Evolutionary conservation across 768 basidiomycete genomes (phyloP), one percentile per base, ranked within the genome.

Genomic region (Agrocybe chaxingu): DNA sequence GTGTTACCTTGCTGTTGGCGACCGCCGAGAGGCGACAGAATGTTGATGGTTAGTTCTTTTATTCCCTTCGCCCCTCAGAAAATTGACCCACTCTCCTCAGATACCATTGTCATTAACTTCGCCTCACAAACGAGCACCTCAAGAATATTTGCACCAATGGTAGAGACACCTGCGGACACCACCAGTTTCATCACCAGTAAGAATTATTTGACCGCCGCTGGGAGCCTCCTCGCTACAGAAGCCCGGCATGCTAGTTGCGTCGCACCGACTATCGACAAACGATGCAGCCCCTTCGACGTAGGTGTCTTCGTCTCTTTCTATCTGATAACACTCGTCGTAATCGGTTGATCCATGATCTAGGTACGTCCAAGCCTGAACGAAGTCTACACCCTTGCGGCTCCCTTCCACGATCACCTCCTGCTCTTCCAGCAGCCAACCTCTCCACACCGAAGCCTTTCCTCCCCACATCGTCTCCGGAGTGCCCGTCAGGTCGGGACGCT

Each of bases 241-340:
- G 76, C 81, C 36, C 74, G 82, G 35, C 82, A 85, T 52, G 75
- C 77, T 8, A 68, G 73, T 34, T 85, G 82, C 81, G 57, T 85
- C 31, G 68, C 70, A 19, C 65, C 72, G 9, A 70, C 75, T 24
- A 70, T 78, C 19, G 66, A 72, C 57, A 67, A 72, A 42, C 64
- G 81, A 80, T 75, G 73, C 34, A 70, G 75, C 2, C 57, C 81
- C 7, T 76, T 80, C 55, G 80, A 84, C 36, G 59, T 59, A 52
- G 12, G 55, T 42, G 2, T 30, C 37, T 2, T 42, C 8, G 31
- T 1, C 48, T 30, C 29, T 36, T 13, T 18, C 12, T 45, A 5
- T 9, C 33, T 16, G 16, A 16, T 16, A 16, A 8, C 1, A 30
- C 12, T 2, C 3, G 9, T 3, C 16, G 10, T 13, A 35, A 10